Conservation (phyloP, 345 rosid species). For the Salix koriyanagi region DNA sequence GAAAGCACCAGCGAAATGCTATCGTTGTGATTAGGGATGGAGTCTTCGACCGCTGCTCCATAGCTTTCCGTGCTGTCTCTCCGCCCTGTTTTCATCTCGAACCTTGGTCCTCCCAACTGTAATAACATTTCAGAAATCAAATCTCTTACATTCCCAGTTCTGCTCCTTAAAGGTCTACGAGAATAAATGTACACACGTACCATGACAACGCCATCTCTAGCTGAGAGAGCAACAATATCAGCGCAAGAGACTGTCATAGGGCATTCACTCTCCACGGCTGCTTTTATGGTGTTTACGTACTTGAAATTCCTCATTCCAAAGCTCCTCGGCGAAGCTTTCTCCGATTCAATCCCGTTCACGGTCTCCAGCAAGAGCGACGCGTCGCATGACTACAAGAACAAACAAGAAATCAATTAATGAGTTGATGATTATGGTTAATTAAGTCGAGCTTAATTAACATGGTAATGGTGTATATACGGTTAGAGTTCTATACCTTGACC, state of each 20-base stretch:
- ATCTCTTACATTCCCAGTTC: not conserved
- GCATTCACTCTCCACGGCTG: constrained; percentile 70
- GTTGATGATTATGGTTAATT: not conserved
- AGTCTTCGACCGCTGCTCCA: constrained; percentile 29
- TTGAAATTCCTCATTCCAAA: constrained; percentile 93
- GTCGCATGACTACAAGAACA: constrained; percentile 55
- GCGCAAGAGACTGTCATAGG: constrained; percentile 81
- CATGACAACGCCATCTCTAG: constrained; percentile 73
- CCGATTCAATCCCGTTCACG: constrained; percentile 46
- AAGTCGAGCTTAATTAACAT: not conserved
- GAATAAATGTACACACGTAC: constrained; percentile 21
- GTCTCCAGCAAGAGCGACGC: constrained; percentile 70
- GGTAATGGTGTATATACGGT: not conserved
- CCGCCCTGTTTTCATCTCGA: constrained; percentile 77
- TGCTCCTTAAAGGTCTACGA: not conserved
- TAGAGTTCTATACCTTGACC: constrained; percentile 37
- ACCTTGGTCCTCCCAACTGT: constrained; percentile 72
- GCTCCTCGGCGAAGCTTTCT: constrained; percentile 55
- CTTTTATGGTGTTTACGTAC: constrained; percentile 63
- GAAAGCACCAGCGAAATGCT: constrained; percentile 54
- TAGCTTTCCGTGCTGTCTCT: constrained; percentile 64
- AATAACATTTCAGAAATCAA: not conserved
- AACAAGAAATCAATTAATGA: not conserved
- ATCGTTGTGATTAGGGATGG: constrained; percentile 70
- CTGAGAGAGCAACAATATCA: constrained; percentile 73